These are phyloP conservation scores for Trametopsis cervina DNA, from an alignment of 768 basidiomycete species.

Conservation along the genomic window DNA sequence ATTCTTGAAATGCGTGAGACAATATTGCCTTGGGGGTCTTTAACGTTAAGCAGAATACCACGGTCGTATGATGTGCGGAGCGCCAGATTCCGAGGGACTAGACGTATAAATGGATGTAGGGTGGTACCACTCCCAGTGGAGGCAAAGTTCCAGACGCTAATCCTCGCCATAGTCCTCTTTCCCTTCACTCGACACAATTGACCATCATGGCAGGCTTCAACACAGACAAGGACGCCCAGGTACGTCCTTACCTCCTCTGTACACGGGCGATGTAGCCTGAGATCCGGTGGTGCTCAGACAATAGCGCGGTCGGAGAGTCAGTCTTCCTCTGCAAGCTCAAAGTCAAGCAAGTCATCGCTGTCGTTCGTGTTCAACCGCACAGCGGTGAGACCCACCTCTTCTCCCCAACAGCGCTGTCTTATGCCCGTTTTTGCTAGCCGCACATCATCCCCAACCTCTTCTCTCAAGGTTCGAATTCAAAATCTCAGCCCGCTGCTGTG, in stretches of 20 bases:
- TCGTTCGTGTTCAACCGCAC: background rate
- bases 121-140: background rate
- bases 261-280: no score
- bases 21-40: background rate
- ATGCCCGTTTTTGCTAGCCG: background rate
- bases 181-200: background rate
- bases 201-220: background rate
- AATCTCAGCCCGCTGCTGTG: no score
- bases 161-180: no score
- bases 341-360: background rate
- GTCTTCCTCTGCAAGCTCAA: constrained; percentile 1
- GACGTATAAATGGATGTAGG: background rate
- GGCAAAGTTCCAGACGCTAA: no score
- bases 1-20: background rate
- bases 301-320: background rate
- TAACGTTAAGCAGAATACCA: background rate
- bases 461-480: background rate
- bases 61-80: background rate
- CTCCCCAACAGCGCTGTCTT: background rate
- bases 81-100: no score
- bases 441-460: background rate
- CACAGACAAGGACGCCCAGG: no score
- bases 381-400: background rate
- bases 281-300: no score
- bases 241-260: no score